Percentiles rank a stretch among this genome's conserved stretches.
These are phyloP conservation scores for Penicillium desertorum DNA, from an alignment of 495 filamentous ascomycete genomes.

Conservation along the genomic window DNA sequence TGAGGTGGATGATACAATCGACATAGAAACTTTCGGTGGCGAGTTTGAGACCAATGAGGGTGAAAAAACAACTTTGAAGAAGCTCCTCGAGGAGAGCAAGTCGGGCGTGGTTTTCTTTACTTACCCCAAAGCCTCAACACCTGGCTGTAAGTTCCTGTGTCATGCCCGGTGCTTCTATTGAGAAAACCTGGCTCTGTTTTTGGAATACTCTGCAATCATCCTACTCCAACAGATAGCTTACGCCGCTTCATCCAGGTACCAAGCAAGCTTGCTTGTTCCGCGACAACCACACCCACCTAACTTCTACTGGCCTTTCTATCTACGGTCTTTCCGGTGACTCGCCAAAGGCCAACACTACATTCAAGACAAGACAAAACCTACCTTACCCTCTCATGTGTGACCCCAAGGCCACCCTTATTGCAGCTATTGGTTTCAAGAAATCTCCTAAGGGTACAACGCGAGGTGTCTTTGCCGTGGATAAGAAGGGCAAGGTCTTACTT, in stretches of 20 bases:
- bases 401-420: constrained; percentile 65
- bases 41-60: constrained; percentile 85
- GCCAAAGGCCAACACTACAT: constrained; percentile 85
- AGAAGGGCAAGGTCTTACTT: constrained; percentile 52
- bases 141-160: constrained; percentile 72
- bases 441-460: constrained; percentile 70
- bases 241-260: constrained; percentile 62
- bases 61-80: constrained; percentile 68
- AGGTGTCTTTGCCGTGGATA: constrained; percentile 86
- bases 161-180: background rate
- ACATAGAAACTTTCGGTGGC: constrained; percentile 73
- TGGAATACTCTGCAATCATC: background rate
- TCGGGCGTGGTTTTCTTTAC: constrained; percentile 89
- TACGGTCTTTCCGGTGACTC: constrained; percentile 87
- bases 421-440: constrained; percentile 75
- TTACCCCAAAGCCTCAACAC: constrained; percentile 92
- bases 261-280: constrained; percentile 91
- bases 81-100: constrained; percentile 78
- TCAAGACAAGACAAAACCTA: constrained; percentile 85
- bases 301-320: constrained; percentile 76
- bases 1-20: constrained; percentile 55
- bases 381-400: constrained; percentile 89
- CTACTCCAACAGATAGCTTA: constrained; percentile 1
- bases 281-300: constrained; percentile 73
- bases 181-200: background rate